Evolutionary conservation across 1,139 yeast genomes (phyloP), one percentile per base, ranked within the genome.

Genomic region (Tardiomyces blankii): DNA sequence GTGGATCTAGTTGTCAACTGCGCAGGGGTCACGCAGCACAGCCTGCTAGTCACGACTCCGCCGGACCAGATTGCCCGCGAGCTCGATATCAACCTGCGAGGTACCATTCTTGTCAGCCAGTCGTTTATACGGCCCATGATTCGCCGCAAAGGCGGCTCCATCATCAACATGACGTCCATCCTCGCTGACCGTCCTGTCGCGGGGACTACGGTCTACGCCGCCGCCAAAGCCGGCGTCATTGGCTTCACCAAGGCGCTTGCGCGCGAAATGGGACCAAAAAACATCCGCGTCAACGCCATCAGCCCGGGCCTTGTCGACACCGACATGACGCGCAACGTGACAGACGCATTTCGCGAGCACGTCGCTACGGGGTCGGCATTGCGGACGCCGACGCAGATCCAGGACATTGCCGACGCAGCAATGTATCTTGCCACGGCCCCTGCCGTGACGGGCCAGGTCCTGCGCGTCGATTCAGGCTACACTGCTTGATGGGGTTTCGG

Each of bases 261-360:
- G 0, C 57, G 62, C 2, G 98, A 91, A 55, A 62, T 83, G 48
- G 73, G 72, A 11, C 47, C 69, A 1, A 62, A 66, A 39, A 64
- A 68, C 2, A 69, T 81, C 3, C 57, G 86, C 38, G 82, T 83
- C 39, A 82, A 82, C 56, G 70, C 83, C 1, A 62, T 89, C 1
- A 62, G 82, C 9, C 95, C 96, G 0, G 94, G 94, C 0, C 67
- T 86, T 21, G 78, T 87, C 0, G 86, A 77, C 42, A 89, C 97
- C 0, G 86, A 77, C 27, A 89, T 89, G 86, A 28, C 14, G 32
- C n/a, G n/a, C 32, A 11, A 28, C 14, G 32, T 28, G n/a, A 13
- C n/a, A 11, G 32, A 28, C 32, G 32, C 13, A 4, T 28, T 12
- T 13, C 13, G 14, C 12, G n/a, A 28, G 32, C 32, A 28, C 32